A percentile compares a stretch with the other conserved stretches of the same genome.
These are phyloP conservation scores for Stagonosporopsis vannaccii DNA, from an alignment of 2,329 filamentous ascomycete species.

Conservation along the genomic window DNA sequence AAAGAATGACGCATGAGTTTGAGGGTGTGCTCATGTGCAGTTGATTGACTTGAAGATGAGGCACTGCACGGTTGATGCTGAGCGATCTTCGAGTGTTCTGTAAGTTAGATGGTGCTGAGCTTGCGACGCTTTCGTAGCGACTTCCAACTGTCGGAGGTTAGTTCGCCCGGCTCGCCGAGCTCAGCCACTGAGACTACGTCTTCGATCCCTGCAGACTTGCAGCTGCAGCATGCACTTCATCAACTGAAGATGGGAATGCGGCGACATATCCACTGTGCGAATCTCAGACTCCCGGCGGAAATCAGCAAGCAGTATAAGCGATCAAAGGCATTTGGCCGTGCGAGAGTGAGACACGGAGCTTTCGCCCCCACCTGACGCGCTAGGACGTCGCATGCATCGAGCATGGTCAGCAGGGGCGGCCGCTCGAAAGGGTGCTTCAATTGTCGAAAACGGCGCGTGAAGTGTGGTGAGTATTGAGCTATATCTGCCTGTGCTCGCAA, in stretches of 20 bases:
- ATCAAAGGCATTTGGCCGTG: not conserved
- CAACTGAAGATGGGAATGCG: not conserved
- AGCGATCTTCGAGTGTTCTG: no score
- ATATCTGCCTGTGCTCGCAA: not conserved
- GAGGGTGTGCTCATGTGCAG: not conserved
- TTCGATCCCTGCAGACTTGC: not conserved
- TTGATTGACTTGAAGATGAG: not conserved
- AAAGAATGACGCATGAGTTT: not conserved
- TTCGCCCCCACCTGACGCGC: not conserved
- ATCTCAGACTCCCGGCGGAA: not conserved
- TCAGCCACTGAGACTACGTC: conserved; percentile 12
- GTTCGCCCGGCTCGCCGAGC: conserved; percentile 1
- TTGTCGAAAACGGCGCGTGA: conserved; percentile 37
- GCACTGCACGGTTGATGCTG: not conserved
- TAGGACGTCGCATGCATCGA: conserved; percentile 5
- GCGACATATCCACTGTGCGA: not conserved
- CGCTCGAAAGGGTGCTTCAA: conserved; percentile 38
- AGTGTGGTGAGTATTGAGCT: conserved; percentile 32
- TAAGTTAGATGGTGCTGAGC: not conserved
- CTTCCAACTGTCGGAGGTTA: conserved; percentile 1
- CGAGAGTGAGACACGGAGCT: not conserved
- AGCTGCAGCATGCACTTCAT: not conserved
- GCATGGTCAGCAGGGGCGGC: conserved; percentile 40
- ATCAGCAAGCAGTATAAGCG: not conserved
- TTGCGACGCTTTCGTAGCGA: not conserved